These are phyloP conservation scores for Ottelia alismoides DNA, from an alignment of 106 monocot genomes.

Conservation along the genomic window DNA sequence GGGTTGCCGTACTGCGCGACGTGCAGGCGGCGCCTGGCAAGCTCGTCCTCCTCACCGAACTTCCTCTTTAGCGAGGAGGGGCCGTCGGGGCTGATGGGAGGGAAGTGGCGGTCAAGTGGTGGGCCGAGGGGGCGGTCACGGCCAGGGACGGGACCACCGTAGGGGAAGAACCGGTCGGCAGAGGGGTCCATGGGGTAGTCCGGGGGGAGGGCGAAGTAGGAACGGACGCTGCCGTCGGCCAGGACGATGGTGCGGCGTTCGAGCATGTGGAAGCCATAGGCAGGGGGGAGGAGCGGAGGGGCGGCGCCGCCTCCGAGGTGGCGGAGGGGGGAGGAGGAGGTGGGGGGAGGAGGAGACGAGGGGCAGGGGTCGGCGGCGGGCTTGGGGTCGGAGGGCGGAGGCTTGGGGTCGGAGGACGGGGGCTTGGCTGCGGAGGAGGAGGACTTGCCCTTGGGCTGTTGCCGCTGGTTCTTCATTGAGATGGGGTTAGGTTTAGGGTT, in stretches of 20 bases:
- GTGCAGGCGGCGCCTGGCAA: conserved; percentile 1
- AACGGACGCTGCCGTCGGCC: conserved; percentile 18
- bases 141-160: background rate
- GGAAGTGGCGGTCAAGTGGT: background rate
- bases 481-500: too few species aligned
- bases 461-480: too few species aligned
- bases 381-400: background rate
- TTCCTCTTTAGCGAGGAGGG: conserved; percentile 11
- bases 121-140: background rate
- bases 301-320: too few species aligned
- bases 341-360: background rate
- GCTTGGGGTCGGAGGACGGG: background rate
- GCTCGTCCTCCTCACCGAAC: conserved; percentile 13
- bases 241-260: conserved; percentile 22
- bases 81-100: conserved; percentile 1
- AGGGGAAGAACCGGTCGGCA: background rate
- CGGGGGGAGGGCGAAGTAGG: conserved; percentile 21
- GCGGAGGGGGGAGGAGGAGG: background rate
- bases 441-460: too few species aligned
- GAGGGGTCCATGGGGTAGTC: conserved; percentile 4
- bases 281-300: conserved; percentile 10
- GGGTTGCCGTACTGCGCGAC: conserved; percentile 2
- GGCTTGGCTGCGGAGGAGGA: background rate
- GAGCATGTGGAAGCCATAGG: conserved; percentile 21
- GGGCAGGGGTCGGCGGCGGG: background rate